Conservation (phyloP, 176 grass and related monocot genomes). For the Ensete glaucum region DNA sequence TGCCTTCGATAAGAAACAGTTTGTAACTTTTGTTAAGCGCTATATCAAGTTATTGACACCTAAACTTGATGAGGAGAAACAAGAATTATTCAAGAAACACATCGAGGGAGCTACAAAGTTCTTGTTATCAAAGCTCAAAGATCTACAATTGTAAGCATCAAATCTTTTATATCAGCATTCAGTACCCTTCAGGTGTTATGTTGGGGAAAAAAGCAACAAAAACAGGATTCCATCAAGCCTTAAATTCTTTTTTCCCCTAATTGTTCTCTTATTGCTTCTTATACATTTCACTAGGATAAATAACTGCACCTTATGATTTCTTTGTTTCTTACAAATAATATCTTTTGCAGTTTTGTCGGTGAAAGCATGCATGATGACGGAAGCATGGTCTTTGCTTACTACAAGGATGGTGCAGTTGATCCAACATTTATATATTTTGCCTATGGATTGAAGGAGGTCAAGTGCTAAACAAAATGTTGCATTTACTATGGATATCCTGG, state of each 20-base stretch:
- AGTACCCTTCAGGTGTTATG: too few species aligned
- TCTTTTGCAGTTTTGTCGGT: conserved; percentile 62
- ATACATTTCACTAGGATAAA: too few species aligned
- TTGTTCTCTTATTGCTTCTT: too few species aligned
- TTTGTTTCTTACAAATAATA: background rate
- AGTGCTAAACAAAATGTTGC: conserved; percentile 44
- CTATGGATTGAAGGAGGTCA: conserved; percentile 67
- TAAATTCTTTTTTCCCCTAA: too few species aligned
- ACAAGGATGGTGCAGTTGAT: conserved; percentile 59
- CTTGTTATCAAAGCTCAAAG: conserved; percentile 68
- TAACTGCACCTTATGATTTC: background rate
- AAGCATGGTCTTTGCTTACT: conserved; percentile 67
- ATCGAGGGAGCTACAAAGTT: conserved; percentile 70
- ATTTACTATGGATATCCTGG: background rate
- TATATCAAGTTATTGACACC: conserved; percentile 59
- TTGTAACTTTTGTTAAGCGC: conserved; percentile 59
- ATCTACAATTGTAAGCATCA: conserved; percentile 80
- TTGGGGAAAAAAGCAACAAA: too few species aligned
- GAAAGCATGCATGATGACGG: conserved; percentile 88
- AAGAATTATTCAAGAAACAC: conserved; percentile 57
- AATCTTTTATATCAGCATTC: background rate
- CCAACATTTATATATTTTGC: conserved; percentile 88
- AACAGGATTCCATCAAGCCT: too few species aligned
- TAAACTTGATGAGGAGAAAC: conserved; percentile 39
- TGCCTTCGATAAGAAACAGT: conserved; percentile 65